These are phyloP conservation scores for Gracilariopsis chorda DNA, from an alignment of 23 red algal species.

Conservation along the genomic window DNA sequence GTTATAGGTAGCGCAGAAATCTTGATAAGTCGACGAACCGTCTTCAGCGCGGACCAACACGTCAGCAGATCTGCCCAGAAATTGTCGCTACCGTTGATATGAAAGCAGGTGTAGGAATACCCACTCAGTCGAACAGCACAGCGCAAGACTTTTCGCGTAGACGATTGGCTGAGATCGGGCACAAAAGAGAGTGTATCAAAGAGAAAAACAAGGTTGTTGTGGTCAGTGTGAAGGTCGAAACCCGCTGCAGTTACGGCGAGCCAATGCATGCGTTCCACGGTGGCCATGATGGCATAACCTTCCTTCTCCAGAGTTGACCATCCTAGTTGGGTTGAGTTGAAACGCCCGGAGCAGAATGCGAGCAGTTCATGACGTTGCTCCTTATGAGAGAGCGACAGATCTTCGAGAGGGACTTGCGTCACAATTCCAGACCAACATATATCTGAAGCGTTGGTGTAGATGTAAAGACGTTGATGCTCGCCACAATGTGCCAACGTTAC, in stretches of 20 bases:
- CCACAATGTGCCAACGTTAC: neutral
- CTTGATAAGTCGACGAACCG: neutral
- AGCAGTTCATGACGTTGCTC: neutral
- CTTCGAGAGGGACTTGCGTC: neutral
- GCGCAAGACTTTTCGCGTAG: neutral
- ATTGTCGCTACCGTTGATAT: neutral
- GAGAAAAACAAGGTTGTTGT: neutral
- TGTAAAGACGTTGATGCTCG: neutral
- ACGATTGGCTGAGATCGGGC: neutral
- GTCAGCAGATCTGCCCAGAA: neutral
- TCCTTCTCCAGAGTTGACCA: neutral
- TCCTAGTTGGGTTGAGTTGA: neutral
- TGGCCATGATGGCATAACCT: neutral
- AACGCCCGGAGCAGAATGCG: neutral
- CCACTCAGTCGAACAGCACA: neutral
- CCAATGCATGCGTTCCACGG: neutral
- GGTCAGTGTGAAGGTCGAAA: conserved; percentile 4
- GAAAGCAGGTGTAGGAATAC: neutral
- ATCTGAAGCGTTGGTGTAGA: conserved; percentile 7
- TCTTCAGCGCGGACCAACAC: neutral
- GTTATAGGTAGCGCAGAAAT: neutral
- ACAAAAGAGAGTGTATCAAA: neutral
- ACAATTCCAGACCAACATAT: neutral
- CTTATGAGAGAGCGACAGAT: neutral
- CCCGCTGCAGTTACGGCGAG: neutral